phyloP scores from a whole-genome alignment of 2,329 filamentous ascomycete species.

The Colletotrichum magnum region DNA sequence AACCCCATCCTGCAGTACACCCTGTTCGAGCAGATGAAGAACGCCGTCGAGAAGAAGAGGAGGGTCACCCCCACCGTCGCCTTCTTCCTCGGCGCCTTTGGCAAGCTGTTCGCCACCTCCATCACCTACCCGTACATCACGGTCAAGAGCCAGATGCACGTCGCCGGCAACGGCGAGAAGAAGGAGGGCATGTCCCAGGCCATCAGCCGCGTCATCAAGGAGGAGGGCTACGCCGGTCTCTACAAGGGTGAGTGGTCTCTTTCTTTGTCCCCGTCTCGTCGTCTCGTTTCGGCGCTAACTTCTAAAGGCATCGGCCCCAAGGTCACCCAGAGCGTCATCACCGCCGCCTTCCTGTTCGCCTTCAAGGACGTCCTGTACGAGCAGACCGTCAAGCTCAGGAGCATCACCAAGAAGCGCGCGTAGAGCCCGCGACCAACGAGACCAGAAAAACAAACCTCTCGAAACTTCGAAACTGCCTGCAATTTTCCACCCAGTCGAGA shows the following conservation, averaged over 20 bases:
- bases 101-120: constrained; percentile 93
- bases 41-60: constrained; percentile 79
- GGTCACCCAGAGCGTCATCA: constrained; percentile 96
- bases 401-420: constrained; percentile 55
- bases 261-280: too few relatives aligned
- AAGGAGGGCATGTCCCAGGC: constrained; percentile 86
- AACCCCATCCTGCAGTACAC: constrained; percentile 99
- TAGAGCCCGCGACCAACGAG: constrained; percentile 5
- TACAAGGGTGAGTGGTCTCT: constrained; percentile 77
- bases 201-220: constrained; percentile 82
- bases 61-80: constrained; percentile 88
- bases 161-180: constrained; percentile 81
- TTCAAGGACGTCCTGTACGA: constrained; percentile 98
- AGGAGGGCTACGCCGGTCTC: constrained; percentile 92
- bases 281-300: constrained; percentile 36
- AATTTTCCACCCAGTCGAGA: not conserved
- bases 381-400: constrained; percentile 78
- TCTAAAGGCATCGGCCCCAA: constrained; percentile 89
- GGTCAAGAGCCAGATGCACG: constrained; percentile 97
- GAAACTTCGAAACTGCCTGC: constrained; percentile 47
- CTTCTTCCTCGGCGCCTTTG: constrained; percentile 91
- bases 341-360: constrained; percentile 94
- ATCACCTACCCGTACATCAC: constrained; percentile 99
- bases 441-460: not conserved
- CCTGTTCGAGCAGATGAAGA: constrained; percentile 98